A percentile compares a stretch with the other conserved stretches of the same genome.
phyloP scores from a whole-genome alignment of 2,329 filamentous ascomycete genomes.

The Nemania sp. region DNA sequence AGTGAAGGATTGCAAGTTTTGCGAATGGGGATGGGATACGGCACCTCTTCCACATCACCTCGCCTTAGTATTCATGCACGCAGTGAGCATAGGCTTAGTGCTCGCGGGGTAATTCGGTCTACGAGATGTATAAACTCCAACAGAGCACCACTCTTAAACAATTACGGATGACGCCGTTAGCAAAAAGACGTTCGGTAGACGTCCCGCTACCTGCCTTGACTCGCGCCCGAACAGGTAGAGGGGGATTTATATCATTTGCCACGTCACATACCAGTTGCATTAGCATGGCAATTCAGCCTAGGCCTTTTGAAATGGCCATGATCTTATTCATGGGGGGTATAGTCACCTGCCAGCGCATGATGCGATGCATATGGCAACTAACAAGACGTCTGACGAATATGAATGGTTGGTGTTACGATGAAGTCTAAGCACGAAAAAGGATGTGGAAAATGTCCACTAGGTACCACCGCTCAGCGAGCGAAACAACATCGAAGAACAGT shows the following conservation, averaged over 20 bases:
- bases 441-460: background rate
- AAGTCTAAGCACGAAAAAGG: background rate
- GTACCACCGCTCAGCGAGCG: background rate
- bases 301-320: conserved; percentile 5
- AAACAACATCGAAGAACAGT: background rate
- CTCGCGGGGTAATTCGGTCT: conserved; percentile 6
- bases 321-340: conserved; percentile 10
- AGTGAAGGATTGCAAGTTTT: background rate
- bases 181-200: background rate
- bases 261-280: conserved; percentile 20
- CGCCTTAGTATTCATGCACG: background rate
- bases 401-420: conserved; percentile 12
- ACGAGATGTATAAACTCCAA: background rate
- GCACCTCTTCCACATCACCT: background rate
- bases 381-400: conserved; percentile 4
- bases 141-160: background rate
- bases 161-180: background rate
- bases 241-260: conserved; percentile 10
- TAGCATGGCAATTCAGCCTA: conserved; percentile 10
- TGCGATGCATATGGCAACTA: conserved; percentile 16
- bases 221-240: background rate
- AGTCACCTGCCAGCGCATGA: conserved; percentile 8
- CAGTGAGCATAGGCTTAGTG: background rate
- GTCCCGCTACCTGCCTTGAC: background rate
- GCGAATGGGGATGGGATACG: background rate